Conservation (phyloP, 2,329 filamentous ascomycete species). For the Phoma herbarum region DNA sequence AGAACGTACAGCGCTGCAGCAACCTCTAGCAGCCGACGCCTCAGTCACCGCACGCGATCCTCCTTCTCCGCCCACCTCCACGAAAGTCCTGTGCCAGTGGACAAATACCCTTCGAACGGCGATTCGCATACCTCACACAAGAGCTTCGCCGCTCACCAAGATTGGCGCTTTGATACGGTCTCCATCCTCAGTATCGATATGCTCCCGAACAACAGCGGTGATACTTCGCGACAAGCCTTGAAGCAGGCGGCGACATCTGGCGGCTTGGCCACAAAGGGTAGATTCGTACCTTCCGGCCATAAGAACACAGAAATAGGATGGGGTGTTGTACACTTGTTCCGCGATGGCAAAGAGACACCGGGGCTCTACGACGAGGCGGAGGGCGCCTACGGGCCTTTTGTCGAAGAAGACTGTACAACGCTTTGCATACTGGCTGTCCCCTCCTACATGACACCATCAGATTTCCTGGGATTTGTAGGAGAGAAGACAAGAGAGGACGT, state of each 20-base stretch:
- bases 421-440: conserved; percentile 94
- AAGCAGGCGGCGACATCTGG: conserved; percentile 49
- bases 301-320: conserved; percentile 82
- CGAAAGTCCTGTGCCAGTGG: conserved; percentile 47
- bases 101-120: conserved; percentile 48
- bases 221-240: conserved; percentile 39
- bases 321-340: conserved; percentile 93
- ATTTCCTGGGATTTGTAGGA: conserved; percentile 91
- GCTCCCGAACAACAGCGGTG: conserved; percentile 50
- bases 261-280: conserved; percentile 82
- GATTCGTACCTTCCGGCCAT: conserved; percentile 75
- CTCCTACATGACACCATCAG: conserved; percentile 88
- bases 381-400: conserved; percentile 46
- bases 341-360: conserved; percentile 79
- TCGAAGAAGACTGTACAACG: conserved; percentile 78
- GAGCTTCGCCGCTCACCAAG: conserved; percentile 55
- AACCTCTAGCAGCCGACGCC: conserved; percentile 38
- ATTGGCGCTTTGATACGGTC: conserved; percentile 85
- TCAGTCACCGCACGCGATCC: conserved; percentile 46
- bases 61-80: conserved; percentile 47
- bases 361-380: conserved; percentile 63
- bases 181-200: conserved; percentile 84
- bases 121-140: conserved; percentile 36
- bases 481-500: conserved; percentile 86
- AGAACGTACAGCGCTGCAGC: conserved; percentile 31